Conservation (phyloP, 2,329 filamentous ascomycete species). For the Incumbomyces delicatus region DNA sequence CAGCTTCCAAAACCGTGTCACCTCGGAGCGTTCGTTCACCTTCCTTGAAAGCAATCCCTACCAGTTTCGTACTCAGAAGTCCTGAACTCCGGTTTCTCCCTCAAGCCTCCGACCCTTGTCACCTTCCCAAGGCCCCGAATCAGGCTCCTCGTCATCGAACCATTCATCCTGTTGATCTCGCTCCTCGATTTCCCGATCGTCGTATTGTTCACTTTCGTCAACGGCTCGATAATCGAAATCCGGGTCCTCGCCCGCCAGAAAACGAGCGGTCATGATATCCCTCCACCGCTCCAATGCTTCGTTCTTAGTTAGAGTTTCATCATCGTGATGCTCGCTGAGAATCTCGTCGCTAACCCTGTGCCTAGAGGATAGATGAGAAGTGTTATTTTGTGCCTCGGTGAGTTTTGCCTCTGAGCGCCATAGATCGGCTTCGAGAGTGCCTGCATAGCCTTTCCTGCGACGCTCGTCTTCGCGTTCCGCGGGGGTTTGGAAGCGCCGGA, state of each 20-base stretch:
- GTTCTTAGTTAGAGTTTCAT: slow-evolving; percentile 48
- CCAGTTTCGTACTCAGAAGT: slow-evolving; percentile 52
- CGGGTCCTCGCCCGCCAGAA: slow-evolving; percentile 62
- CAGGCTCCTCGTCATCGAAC: slow-evolving; percentile 69
- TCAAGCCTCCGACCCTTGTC: slow-evolving; percentile 22
- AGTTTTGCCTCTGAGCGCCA: slow-evolving; percentile 67
- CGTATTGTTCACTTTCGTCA: slow-evolving; percentile 62
- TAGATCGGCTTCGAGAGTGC: slow-evolving; percentile 67
- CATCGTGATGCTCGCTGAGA: slow-evolving; percentile 42
- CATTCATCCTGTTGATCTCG: slow-evolving; percentile 62
- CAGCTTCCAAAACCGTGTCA: no score
- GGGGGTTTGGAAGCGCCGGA: slow-evolving; percentile 45
- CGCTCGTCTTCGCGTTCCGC: slow-evolving; percentile 43
- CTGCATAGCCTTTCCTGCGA: slow-evolving; percentile 65
- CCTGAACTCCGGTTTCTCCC: slow-evolving; percentile 63
- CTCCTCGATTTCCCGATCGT: slow-evolving; percentile 52
- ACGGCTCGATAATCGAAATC: slow-evolving; percentile 69
- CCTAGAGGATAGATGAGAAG: slow-evolving; percentile 40
- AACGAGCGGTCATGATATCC: slow-evolving; percentile 62
- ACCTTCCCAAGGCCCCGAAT: slow-evolving; percentile 46
- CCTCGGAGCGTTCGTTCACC: no score
- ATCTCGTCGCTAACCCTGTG: slow-evolving; percentile 42
- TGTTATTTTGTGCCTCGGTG: slow-evolving; percentile 47
- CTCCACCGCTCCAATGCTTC: slow-evolving; percentile 62
- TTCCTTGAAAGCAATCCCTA: no score